Percentiles rank a stretch among this genome's conserved stretches.
Evolutionary conservation across 139 green algal genomes (phyloP).

Genomic region (Micromonas pusilla): DNA sequence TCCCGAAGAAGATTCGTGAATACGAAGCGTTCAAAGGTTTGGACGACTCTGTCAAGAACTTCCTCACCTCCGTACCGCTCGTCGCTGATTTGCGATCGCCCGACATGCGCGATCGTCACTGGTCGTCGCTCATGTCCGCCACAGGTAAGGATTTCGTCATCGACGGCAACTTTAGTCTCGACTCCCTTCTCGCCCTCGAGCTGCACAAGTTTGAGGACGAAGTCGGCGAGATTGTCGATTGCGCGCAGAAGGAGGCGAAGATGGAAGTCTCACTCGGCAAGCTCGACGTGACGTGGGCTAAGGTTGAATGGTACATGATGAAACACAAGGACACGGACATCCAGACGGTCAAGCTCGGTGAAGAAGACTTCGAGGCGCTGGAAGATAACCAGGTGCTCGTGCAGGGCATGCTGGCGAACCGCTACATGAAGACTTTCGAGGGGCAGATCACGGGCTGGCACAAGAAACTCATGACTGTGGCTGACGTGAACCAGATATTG

Average conservation of each 20-base stretch:
- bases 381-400: constrained; percentile 81
- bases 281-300: constrained; percentile 64
- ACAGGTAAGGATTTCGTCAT: constrained; percentile 48
- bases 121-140: constrained; percentile 67
- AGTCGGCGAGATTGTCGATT: constrained; percentile 82
- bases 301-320: constrained; percentile 65
- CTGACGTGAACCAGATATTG: constrained; percentile 72
- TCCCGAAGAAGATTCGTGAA: constrained; percentile 53
- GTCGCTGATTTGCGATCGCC: constrained; percentile 65
- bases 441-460: constrained; percentile 74
- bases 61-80: constrained; percentile 66
- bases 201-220: constrained; percentile 88
- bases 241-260: constrained; percentile 78
- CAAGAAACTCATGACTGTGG: constrained; percentile 72
- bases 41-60: constrained; percentile 68
- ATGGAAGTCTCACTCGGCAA: constrained; percentile 67
- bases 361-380: constrained; percentile 79
- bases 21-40: constrained; percentile 64
- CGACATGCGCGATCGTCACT: constrained; percentile 68
- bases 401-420: constrained; percentile 84
- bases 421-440: constrained; percentile 81
- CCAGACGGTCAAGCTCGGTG: constrained; percentile 70
- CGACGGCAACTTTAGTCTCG: constrained; percentile 60
- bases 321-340: constrained; percentile 65
- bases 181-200: constrained; percentile 72